Percentiles rank a stretch among this genome's conserved stretches.
Conservation (phyloP, 1,284 basidiomycete species). For the Ustilago cynodontis region DNA sequence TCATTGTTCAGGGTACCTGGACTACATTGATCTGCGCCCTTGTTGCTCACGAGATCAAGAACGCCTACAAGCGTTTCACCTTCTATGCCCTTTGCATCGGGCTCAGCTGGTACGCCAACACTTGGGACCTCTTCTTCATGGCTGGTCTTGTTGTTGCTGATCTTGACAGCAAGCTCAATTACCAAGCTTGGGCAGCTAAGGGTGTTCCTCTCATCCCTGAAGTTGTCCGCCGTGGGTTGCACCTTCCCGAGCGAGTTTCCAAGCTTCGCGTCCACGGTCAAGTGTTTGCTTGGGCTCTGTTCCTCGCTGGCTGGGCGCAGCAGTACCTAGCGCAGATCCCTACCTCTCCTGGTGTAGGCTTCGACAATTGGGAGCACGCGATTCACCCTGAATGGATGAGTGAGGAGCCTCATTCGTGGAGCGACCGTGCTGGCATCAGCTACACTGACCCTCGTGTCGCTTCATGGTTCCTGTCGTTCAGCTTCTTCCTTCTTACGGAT, state of each 20-base stretch:
- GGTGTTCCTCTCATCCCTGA: slow-evolving; percentile 52
- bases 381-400: slow-evolving; percentile 56
- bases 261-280: slow-evolving; percentile 53
- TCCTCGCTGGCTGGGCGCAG: slow-evolving; percentile 51
- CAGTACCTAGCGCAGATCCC: slow-evolving; percentile 52
- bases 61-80: slow-evolving; percentile 57
- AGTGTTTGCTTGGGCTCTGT: slow-evolving; percentile 59
- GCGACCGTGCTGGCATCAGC: slow-evolving; percentile 22
- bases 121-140: slow-evolving; percentile 65
- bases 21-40: slow-evolving; percentile 58
- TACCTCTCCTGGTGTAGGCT: slow-evolving; percentile 25
- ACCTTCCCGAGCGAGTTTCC: slow-evolving; percentile 31
- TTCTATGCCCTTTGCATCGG: slow-evolving; percentile 59
- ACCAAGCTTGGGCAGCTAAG: slow-evolving; percentile 51
- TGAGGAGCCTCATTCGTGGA: slow-evolving; percentile 38
- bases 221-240: slow-evolving; percentile 20
- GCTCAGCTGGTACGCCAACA: slow-evolving; percentile 62
- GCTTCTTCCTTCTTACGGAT: slow-evolving; percentile 60
- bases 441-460: slow-evolving; percentile 52
- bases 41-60: slow-evolving; percentile 62
- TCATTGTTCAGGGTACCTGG: slow-evolving; percentile 63
- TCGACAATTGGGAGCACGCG: slow-evolving; percentile 47
- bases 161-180: slow-evolving; percentile 61
- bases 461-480: slow-evolving; percentile 54
- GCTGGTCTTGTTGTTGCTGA: slow-evolving; percentile 62